Evolutionary conservation across 805 yeast species (phyloP), one percentile per base, ranked within the genome.

Genomic region (Groenewaldozyma tartarivorans): DNA sequence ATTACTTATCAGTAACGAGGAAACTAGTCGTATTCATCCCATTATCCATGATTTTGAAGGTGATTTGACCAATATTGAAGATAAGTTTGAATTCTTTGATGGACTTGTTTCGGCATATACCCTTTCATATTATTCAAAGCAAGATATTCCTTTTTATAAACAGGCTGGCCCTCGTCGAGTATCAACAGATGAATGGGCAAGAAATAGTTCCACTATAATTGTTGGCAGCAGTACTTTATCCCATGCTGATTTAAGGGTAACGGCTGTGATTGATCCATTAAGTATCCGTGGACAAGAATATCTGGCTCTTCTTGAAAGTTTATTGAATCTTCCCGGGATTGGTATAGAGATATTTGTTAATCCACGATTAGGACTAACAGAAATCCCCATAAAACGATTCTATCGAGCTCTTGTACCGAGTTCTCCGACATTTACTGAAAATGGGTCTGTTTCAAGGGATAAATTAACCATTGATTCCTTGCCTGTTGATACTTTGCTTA

Each of bases 231-330:
- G 48, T 29, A 58, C 55, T 6, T 47, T 47, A 1, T 44, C 48
- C 0, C 42, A 54, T 2, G 66, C 71, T 24, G 57, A 61, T 15
- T 55, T 86, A 17, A 81, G 81, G 45, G 52, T 87, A 3, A 58
- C 74, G 3, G 63, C 82, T 0, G 59, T 82, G 1, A 52, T 84
- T 31, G 87, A 92, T 55, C 96, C 97, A 1, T 58, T 77, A 1
- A 72, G 74, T 44, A 88, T 81, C 49, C 51, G 63, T 13, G 72
- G 94, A 0, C 97, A 85, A 52, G 74, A 72, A 37, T 52, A 77
- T 5, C 49, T 81, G 0, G 62, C 80, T 0, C 55, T 81, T 15
- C 46, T 62, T 16, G 45, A 50, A 17, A 36, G 72, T 0, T 47
- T 80, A 5, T 56, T 59, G 24, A 57, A 63, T 19, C 52, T 77